Evolutionary conservation across 805 yeast genomes (phyloP).

Genomic region (Suhomyces xylopsoci): DNA sequence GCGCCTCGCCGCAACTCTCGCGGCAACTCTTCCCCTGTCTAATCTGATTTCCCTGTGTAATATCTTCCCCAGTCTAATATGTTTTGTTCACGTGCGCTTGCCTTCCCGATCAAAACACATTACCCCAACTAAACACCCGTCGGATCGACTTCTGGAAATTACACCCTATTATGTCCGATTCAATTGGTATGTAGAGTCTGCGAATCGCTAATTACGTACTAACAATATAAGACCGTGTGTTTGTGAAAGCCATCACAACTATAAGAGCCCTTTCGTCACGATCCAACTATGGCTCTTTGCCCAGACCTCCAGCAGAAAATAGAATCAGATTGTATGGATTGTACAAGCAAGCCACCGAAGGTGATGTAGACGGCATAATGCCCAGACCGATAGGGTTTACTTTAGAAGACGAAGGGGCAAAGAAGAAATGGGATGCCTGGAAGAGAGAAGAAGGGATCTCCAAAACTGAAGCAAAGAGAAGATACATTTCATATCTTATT

Average conservation of each 20-base stretch:
- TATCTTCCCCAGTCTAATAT: background rate
- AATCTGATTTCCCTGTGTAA: too few species aligned
- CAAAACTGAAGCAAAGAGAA: slow-evolving; percentile 68
- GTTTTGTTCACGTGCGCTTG: background rate
- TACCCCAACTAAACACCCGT: background rate
- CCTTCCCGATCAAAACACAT: background rate
- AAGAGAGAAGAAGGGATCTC: slow-evolving; percentile 65
- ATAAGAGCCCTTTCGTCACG: slow-evolving; percentile 68
- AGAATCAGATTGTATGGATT: slow-evolving; percentile 73
- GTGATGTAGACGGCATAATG: slow-evolving; percentile 70
- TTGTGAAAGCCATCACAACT: slow-evolving; percentile 78
- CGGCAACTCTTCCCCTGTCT: background rate
- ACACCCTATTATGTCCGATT: slow-evolving; percentile 41
- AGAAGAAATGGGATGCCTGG: slow-evolving; percentile 86
- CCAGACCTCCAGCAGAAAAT: slow-evolving; percentile 72
- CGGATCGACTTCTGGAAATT: background rate
- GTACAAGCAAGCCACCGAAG: slow-evolving; percentile 88
- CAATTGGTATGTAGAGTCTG: slow-evolving; percentile 37
- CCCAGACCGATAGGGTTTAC: slow-evolving; percentile 59
- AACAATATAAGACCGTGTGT: slow-evolving; percentile 59
- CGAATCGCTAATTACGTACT: background rate
- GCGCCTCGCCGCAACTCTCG: too few species aligned
- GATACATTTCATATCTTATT: slow-evolving; percentile 64
- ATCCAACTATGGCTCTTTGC: slow-evolving; percentile 58
- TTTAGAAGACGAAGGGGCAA: slow-evolving; percentile 63